Evolutionary conservation across 2,329 filamentous ascomycete species (phyloP).

Genomic region (Pseudogymnoascus sp.): DNA sequence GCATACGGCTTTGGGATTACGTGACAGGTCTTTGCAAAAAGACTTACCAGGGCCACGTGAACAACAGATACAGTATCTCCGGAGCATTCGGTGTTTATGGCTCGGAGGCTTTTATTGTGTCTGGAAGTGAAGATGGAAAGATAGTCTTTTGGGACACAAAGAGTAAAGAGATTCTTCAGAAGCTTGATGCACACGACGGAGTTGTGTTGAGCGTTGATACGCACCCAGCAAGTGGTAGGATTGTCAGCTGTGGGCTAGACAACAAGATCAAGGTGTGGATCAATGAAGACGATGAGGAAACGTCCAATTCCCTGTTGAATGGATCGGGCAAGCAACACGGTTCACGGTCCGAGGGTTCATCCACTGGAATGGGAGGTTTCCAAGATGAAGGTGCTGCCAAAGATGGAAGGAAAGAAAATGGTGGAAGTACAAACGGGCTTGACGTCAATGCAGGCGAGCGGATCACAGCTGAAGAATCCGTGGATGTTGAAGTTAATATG

Average conservation of each 20-base stretch:
- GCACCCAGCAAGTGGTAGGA: slow-evolving; percentile 39
- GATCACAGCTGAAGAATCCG: neutral
- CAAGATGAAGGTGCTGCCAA: neutral
- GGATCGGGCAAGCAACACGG: neutral
- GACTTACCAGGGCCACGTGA: slow-evolving; percentile 90
- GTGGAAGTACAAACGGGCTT: neutral
- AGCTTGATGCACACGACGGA: slow-evolving; percentile 42
- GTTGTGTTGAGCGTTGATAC: slow-evolving; percentile 61
- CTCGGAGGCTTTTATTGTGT: slow-evolving; percentile 55
- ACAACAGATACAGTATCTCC: slow-evolving; percentile 74
- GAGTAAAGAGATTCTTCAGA: slow-evolving; percentile 74
- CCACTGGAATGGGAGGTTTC: neutral
- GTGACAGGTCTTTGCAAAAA: slow-evolving; percentile 86
- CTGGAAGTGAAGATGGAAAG: slow-evolving; percentile 79
- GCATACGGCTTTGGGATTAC: slow-evolving; percentile 90
- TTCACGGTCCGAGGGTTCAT: neutral
- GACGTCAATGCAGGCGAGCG: neutral
- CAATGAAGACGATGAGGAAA: slow-evolving; percentile 28
- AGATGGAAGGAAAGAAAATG: neutral
- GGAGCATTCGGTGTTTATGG: slow-evolving; percentile 70
- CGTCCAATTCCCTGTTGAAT: neutral
- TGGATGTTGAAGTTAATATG: neutral
- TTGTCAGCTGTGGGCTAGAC: slow-evolving; percentile 56
- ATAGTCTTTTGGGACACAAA: slow-evolving; percentile 86
- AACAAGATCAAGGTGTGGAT: slow-evolving; percentile 54